Base-by-base conservation (phyloP, 495 filamentous ascomycete species). In the Oleoguttula mirabilis region DNA sequence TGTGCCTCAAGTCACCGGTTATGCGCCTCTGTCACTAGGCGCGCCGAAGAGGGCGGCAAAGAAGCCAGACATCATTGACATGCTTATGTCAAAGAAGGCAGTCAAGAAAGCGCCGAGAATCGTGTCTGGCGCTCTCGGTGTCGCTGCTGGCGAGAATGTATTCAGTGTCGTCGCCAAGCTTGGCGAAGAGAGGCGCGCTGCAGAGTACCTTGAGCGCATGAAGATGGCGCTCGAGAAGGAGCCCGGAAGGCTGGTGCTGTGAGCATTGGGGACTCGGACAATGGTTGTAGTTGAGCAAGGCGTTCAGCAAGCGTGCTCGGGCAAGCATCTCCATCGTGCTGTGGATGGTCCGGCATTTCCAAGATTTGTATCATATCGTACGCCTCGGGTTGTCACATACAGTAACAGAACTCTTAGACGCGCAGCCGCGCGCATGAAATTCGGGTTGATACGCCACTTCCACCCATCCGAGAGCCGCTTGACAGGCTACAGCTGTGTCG, bases 201-300 rank as follows among this genome's bases (percentile, higher is more conserved):
- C 67, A 57, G 66, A 76, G 2, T 98, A 94, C 65, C 60, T 98
- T 41, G 79, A 83, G 60, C 76, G 83, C 35, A 66, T 95, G 25
- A 92, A 93, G 73, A 64, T 65, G 15, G 70, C 86, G 17, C 62
- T 98, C 52, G 88, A 90, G 62, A 70, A 67, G 33, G 82, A 94
- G 62, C 87, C 90, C 12, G 87, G 78, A 14, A 68, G 78, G 39
- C 62, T 96, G 36, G 76, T 96, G 34, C 63, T 77, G 47, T 80
- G 25, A 28, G 25, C 7, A 28, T 28, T 28, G n/a, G n/a, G n/a
- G 15, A 4, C 30, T 6, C 4, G 7, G 5, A 28, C 28, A 30
- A 10, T 5, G 21, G 21, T 20, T 5, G 4, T 39, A 7, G 4
- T 27, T 19, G 21, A 46, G 43, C 43, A 30, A 32, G 43, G 43